These are phyloP conservation scores for Phytophthora litchii DNA, from an alignment of 352 stramenopile genomes.

Conservation along the genomic window DNA sequence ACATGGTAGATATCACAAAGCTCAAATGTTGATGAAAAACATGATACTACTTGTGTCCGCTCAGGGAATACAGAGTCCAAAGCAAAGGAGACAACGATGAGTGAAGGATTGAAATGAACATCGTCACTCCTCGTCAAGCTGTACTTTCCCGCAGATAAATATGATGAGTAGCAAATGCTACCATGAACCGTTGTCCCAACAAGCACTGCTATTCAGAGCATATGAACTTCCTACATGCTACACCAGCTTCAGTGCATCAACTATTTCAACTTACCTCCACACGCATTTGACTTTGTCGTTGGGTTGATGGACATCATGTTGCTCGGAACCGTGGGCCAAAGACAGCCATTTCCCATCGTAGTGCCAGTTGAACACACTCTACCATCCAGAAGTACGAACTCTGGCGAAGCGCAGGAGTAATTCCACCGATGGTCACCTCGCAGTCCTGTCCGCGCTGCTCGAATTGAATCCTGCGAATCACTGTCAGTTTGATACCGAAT, in stretches of 20 bases:
- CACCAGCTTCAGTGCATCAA: conserved; percentile 2
- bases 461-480: conserved; percentile 34
- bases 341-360: conserved; percentile 48
- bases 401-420: conserved; percentile 40
- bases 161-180: too few species aligned
- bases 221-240: conserved; percentile 5
- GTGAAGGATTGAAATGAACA: too few species aligned
- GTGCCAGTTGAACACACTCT: conserved; percentile 44
- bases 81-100: too few species aligned
- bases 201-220: conserved; percentile 8
- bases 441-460: conserved; percentile 42
- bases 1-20: too few species aligned
- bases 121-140: too few species aligned
- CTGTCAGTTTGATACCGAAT: conserved; percentile 2
- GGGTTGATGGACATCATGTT: conserved; percentile 5
- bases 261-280: conserved; percentile 10
- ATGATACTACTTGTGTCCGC: too few species aligned
- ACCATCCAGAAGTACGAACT: conserved; percentile 51
- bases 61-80: too few species aligned
- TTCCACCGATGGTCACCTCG: conserved; percentile 38
- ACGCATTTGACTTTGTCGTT: not conserved
- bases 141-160: too few species aligned
- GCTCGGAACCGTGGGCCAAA: conserved; percentile 39
- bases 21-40: too few species aligned
- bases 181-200: too few species aligned